A percentile compares a stretch with the other conserved stretches of the same genome.
phyloP scores from a whole-genome alignment of 2,329 filamentous ascomycete genomes.

The Arthrobotrys iridis region DNA sequence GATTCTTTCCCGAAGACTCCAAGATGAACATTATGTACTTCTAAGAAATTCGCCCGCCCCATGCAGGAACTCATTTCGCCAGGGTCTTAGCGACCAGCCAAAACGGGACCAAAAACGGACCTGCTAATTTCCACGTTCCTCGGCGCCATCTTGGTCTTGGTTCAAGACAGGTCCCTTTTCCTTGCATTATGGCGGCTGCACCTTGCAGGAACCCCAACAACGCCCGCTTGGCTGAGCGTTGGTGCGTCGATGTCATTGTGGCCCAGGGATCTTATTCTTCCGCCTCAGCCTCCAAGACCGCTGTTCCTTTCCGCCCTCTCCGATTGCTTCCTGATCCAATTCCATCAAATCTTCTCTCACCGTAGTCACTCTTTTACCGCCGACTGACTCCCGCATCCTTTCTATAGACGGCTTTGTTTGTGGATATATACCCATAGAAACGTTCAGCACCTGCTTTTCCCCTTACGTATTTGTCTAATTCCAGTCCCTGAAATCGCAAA shows the following conservation, averaged over 20 bases:
- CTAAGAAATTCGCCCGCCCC: constrained; percentile 9
- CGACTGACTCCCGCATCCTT: background rate
- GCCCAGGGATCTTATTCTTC: constrained; percentile 24
- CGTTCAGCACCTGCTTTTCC: background rate
- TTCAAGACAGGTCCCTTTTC: constrained; percentile 22
- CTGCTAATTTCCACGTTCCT: constrained; percentile 34
- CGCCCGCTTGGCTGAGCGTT: background rate
- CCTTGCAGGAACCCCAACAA: background rate
- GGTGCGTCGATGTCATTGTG: constrained; percentile 22
- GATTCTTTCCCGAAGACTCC: too few species aligned
- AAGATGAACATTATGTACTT: background rate
- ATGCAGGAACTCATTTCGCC: constrained; percentile 10
- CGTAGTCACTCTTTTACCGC: constrained; percentile 37
- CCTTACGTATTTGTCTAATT: background rate
- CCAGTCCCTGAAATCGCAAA: background rate
- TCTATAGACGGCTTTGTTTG: constrained; percentile 4
- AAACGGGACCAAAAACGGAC: constrained; percentile 4
- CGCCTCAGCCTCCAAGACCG: constrained; percentile 29
- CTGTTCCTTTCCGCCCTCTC: background rate
- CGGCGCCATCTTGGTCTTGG: constrained; percentile 9
- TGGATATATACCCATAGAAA: background rate
- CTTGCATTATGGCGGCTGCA: background rate
- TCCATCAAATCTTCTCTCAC: background rate
- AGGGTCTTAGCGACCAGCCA: constrained; percentile 30
- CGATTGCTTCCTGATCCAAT: background rate